Percentiles rank a stretch among this genome's conserved stretches.
Evolutionary conservation across 2,329 filamentous ascomycete species (phyloP).

Genomic region (Penicillium sp.): DNA sequence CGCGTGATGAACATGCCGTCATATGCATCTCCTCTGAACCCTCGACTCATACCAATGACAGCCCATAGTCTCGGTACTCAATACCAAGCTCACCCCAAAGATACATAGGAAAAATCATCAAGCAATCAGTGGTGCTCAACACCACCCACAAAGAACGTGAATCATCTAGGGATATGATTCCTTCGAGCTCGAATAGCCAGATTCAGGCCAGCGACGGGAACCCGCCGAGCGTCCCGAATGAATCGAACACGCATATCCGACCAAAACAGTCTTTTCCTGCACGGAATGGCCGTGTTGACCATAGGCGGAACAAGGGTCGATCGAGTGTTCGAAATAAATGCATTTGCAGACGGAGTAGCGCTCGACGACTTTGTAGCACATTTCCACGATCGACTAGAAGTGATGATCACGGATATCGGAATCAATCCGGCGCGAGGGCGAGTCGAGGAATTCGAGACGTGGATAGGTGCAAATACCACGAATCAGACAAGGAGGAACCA

Average conservation of each 20-base stretch:
- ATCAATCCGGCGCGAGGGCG: no score
- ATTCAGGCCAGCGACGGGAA: conserved; percentile 18
- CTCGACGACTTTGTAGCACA: conserved; percentile 86
- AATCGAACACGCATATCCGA: conserved; percentile 69
- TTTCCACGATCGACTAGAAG: no score
- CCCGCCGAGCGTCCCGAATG: conserved; percentile 40
- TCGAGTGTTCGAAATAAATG: conserved; percentile 78
- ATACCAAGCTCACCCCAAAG: no score
- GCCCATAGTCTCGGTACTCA: no score
- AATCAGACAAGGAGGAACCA: neutral
- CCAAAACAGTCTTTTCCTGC: conserved; percentile 69
- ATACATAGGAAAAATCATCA: no score
- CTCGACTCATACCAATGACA: no score
- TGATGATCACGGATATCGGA: no score
- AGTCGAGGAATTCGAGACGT: no score
- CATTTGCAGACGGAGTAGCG: conserved; percentile 81
- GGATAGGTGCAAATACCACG: no score
- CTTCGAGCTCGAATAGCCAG: conserved; percentile 24
- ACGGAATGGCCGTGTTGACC: conserved; percentile 66
- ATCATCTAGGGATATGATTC: conserved; percentile 14
- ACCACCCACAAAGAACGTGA: neutral
- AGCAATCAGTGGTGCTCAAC: conserved; percentile 1
- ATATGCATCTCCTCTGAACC: no score
- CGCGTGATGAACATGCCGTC: no score
- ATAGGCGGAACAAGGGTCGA: conserved; percentile 74